phyloP scores from a whole-genome alignment of 192 early-diverging fungal genomes.

The Rhizophlyctis rosea region DNA sequence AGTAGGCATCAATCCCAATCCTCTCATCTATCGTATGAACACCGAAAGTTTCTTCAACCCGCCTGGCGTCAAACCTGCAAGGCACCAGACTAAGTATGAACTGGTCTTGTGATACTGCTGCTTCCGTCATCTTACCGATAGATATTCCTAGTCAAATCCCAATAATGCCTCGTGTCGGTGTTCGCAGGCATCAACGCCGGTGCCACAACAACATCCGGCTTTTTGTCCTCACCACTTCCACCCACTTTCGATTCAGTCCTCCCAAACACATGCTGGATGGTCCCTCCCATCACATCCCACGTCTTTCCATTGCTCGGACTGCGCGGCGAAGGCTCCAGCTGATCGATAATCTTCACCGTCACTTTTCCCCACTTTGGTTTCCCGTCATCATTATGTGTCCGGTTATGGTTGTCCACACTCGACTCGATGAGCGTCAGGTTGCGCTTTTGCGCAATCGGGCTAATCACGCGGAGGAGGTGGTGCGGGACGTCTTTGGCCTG shows the following conservation, averaged over 20 bases:
- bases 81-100: constrained; percentile 1
- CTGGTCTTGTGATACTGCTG: not conserved
- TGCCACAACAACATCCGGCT: constrained; percentile 26
- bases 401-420: too few relatives aligned
- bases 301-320: constrained; percentile 8
- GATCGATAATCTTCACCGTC: too few relatives aligned
- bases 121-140: constrained; percentile 25
- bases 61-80: constrained; percentile 25
- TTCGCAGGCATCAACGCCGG: constrained; percentile 40
- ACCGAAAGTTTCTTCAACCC: constrained; percentile 12
- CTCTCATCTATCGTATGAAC: constrained; percentile 39
- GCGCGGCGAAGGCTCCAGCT: constrained; percentile 33
- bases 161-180: constrained; percentile 42
- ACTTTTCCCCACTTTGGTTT: too few relatives aligned
- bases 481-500: constrained; percentile 7
- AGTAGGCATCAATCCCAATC: constrained; percentile 21
- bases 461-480: constrained; percentile 13
- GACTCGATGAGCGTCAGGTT: too few relatives aligned
- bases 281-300: constrained; percentile 36
- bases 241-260: constrained; percentile 2
- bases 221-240: not conserved
- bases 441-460: constrained; percentile 12
- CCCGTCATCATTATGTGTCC: too few relatives aligned
- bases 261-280: constrained; percentile 31
- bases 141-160: constrained; percentile 37